phyloP scores from a whole-genome alignment of 148 eudicot genomes.

The Fagopyrum tataricum region DNA sequence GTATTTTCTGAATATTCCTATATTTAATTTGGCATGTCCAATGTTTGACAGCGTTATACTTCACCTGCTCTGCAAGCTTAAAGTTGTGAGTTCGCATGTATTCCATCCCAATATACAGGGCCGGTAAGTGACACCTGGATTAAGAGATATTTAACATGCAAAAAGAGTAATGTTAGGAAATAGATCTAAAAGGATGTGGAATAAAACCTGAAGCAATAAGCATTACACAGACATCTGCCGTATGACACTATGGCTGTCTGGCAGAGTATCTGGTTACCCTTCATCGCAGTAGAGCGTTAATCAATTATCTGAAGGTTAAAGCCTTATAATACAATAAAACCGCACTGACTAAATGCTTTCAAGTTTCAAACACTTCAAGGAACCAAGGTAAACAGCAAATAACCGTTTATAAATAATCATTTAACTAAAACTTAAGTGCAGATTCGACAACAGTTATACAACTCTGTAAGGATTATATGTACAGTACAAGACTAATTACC shows the following conservation, averaged over 20 bases:
- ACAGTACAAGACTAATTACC: slow-evolving; percentile 36
- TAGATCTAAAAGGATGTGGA: not conserved
- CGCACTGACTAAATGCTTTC: not conserved
- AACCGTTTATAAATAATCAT: not conserved
- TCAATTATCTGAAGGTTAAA: not conserved
- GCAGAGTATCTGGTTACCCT: not conserved
- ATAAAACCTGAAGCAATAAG: not conserved
- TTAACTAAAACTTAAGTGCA: not conserved
- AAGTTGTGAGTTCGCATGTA: slow-evolving; percentile 86
- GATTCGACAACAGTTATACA: slow-evolving; percentile 1
- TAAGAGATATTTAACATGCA: slow-evolving; percentile 17
- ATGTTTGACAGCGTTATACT: not conserved
- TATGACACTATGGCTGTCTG: not conserved
- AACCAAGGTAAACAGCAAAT: not conserved
- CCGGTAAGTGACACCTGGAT: slow-evolving; percentile 92
- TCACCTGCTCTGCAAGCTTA: slow-evolving; percentile 86
- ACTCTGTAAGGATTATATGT: not conserved
- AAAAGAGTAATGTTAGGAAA: slow-evolving; percentile 4
- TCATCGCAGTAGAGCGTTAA: not conserved
- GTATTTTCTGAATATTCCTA: not conserved
- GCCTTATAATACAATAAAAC: not conserved
- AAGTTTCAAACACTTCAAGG: not conserved
- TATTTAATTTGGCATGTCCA: not conserved
- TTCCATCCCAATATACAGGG: slow-evolving; percentile 97
- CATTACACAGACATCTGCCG: not conserved